Base-by-base conservation (phyloP, 768 basidiomycete species). In the Termitomyces sp. region DNA sequence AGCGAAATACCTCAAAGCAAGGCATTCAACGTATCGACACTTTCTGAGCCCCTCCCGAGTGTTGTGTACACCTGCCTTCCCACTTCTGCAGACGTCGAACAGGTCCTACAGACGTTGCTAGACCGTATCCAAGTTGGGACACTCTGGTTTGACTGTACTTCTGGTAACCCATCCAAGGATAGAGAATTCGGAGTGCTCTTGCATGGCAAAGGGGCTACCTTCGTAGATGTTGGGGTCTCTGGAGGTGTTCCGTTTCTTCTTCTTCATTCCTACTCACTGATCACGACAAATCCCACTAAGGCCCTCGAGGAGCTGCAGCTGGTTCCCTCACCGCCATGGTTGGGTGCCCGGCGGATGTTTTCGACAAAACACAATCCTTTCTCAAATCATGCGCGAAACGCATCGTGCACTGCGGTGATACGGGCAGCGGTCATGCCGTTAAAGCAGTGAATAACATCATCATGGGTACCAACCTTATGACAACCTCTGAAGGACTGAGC, bases 361-460 rank as follows among this genome's bases (percentile, higher is more conserved):
- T 56, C 32, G 33, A 10, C 8, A 20, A 26, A 30, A 55, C 27
- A 12, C 26, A 20, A 18, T 9, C 39, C 7, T 39, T 42, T 24
- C 39, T 60, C 10, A 13, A 24, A 8, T 20, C 42, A 30, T 44
- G 36, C n/a, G 50, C 59, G 3, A 53, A 37, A 42, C 36, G 30
- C 30, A 45, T 53, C 50, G 39, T 60, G 9, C 50, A 47, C 14
- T 60, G 59, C 27, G 59, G 59, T 13, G 51, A 60, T 20, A 46
- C 59, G 7, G 59, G 59, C 33, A 36, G 55, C 18, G 59, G 59
- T 12, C 59, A 60, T 22, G 59, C 59, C 3, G 59, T 60, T 2
- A 60, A 60, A 30, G 59, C 55, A 18, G 34, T 60, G 37, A 60
- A 60, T 34, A 60, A 60, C 32, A 56, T 56, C 43, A 44, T 60